A percentile compares a stretch with the other conserved stretches of the same genome.
These are phyloP conservation scores for Taiozyma sp. DNA, from an alignment of 1,139 yeast genomes.

Conservation along the genomic window DNA sequence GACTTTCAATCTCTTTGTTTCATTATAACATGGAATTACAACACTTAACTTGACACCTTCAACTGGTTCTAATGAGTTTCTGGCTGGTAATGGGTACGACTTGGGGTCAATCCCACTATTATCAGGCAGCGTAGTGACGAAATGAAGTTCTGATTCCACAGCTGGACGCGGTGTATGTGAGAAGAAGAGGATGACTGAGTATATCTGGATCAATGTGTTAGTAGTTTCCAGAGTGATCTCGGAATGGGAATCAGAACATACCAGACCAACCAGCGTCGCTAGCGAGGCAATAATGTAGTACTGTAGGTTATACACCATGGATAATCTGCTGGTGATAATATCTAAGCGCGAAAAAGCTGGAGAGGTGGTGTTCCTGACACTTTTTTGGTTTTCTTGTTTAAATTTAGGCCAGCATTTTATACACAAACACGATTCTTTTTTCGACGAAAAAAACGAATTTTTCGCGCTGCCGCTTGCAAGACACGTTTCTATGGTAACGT, in stretches of 20 bases:
- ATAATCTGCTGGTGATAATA: neutral
- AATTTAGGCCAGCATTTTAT: neutral
- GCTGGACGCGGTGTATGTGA: conserved; percentile 46
- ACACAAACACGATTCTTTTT: neutral
- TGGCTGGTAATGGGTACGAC: conserved; percentile 15
- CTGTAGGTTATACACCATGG: neutral
- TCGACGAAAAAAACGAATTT: neutral
- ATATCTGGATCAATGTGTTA: conserved; percentile 6
- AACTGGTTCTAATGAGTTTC: conserved; percentile 7
- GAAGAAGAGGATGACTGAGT: conserved; percentile 21
- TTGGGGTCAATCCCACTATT: conserved; percentile 14
- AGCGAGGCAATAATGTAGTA: neutral
- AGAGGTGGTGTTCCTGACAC: neutral
- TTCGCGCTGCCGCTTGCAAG: neutral
- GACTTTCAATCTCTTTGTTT: conserved; percentile 60
- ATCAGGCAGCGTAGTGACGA: conserved; percentile 23
- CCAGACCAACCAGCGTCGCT: neutral
- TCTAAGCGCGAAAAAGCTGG: neutral
- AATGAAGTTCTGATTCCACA: conserved; percentile 34
- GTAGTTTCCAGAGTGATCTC: neutral
- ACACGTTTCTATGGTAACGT: neutral
- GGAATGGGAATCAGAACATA: neutral
- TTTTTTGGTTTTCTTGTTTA: neutral
- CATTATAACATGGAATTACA: conserved; percentile 91
- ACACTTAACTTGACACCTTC: conserved; percentile 54